These are phyloP conservation scores for Osmanthus fragrans DNA, from an alignment of 257 asterid species.

Conservation along the genomic window DNA sequence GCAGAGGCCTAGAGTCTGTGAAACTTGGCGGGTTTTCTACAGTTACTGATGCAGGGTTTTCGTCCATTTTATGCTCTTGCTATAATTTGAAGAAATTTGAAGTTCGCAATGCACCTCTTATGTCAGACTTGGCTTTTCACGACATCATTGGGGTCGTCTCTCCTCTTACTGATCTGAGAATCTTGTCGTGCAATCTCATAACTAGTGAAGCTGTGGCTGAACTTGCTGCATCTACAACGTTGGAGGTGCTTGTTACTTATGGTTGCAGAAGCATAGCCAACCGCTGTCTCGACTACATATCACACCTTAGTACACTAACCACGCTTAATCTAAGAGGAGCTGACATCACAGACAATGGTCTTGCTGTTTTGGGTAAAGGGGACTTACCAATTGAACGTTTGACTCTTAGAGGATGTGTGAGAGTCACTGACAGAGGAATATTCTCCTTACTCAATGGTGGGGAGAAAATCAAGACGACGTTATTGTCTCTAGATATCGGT, in stretches of 20 bases:
- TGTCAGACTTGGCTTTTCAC: conserved; percentile 74
- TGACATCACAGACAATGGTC: conserved; percentile 74
- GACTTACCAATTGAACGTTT: conserved; percentile 48
- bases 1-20: conserved; percentile 54
- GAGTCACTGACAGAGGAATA: conserved; percentile 70
- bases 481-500: conserved; percentile 62
- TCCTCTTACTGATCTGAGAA: conserved; percentile 62
- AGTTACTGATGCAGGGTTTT: conserved; percentile 85
- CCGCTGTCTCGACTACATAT: conserved; percentile 52
- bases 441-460: conserved; percentile 40
- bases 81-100: conserved; percentile 61
- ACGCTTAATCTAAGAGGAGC: conserved; percentile 66
- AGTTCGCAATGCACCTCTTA: conserved; percentile 47
- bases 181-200: conserved; percentile 58
- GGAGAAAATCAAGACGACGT: conserved; percentile 44
- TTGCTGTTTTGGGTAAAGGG: conserved; percentile 51
- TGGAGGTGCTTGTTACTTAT: conserved; percentile 60
- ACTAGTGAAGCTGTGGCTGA: conserved; percentile 67
- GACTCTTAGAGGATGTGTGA: conserved; percentile 63
- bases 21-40: conserved; percentile 67
- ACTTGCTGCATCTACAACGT: conserved; percentile 45
- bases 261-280: conserved; percentile 79
- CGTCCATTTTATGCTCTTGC: conserved; percentile 56
- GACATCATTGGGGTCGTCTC: conserved; percentile 41
- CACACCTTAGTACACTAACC: conserved; percentile 47